Conservation (phyloP, 176 grass and related monocot species). For the Tillandsia leiboldiana region DNA sequence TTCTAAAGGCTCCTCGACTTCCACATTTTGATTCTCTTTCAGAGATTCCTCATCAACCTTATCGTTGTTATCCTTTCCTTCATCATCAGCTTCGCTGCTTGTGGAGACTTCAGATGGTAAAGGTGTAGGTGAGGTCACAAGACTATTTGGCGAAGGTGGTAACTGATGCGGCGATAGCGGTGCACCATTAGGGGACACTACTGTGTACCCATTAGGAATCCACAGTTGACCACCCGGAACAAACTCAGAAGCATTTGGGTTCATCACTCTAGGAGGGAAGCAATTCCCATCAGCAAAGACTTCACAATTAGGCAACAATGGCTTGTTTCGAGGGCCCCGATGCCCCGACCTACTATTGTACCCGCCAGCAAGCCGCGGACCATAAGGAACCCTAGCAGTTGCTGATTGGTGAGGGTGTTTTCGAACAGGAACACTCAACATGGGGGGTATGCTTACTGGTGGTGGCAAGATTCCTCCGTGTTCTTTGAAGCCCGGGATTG, state of each 20-base stretch:
- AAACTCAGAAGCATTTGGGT: constrained; percentile 83
- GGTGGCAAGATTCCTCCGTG: constrained; percentile 86
- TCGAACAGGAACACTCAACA: constrained; percentile 68
- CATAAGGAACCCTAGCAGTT: constrained; percentile 89
- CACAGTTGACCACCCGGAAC: constrained; percentile 59
- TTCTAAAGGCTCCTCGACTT: constrained; percentile 3
- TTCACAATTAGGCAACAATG: constrained; percentile 61
- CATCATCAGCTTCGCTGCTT: constrained; percentile 35
- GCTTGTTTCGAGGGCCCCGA: constrained; percentile 58
- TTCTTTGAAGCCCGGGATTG: constrained; percentile 74
- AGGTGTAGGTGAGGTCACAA: constrained; percentile 35
- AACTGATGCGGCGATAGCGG: constrained; percentile 31
- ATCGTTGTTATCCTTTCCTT: constrained; percentile 38
- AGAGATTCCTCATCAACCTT: constrained; percentile 20
- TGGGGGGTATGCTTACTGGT: constrained; percentile 65
- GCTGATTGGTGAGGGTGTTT: constrained; percentile 96
- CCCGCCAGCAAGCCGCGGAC: constrained; percentile 79
- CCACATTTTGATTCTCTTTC: constrained; percentile 20
- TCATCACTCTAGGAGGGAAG: constrained; percentile 62
- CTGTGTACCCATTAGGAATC: constrained; percentile 41
- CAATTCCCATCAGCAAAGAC: constrained; percentile 40
- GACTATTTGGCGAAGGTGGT: constrained; percentile 49
- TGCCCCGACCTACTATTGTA: constrained; percentile 72
- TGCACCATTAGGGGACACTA: constrained; percentile 43
- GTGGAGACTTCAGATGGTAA: constrained; percentile 43